Percentiles rank a stretch among this genome's conserved stretches.
These are phyloP conservation scores for Kalmanozyma brasiliensis DNA, from an alignment of 1,284 basidiomycete genomes.

Conservation along the genomic window DNA sequence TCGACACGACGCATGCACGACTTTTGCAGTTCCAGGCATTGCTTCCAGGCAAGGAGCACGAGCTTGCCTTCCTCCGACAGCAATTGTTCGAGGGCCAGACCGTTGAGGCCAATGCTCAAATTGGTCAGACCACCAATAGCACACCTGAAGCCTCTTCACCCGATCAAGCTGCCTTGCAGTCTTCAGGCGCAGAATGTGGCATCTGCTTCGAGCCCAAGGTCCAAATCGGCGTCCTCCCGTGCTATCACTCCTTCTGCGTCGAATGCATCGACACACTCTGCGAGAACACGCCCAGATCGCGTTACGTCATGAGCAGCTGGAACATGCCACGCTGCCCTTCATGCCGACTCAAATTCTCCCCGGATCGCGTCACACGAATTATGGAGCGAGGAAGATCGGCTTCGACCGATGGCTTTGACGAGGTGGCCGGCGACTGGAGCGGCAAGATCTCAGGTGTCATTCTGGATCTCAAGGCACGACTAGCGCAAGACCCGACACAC, in stretches of 20 bases:
- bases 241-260: constrained; percentile 53
- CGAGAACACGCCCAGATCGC: constrained; percentile 10
- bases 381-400: constrained; percentile 31
- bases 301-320: not conserved
- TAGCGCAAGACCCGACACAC: constrained; percentile 31
- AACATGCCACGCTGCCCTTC: constrained; percentile 22
- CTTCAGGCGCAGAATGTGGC: constrained; percentile 27
- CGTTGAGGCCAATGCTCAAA: constrained; percentile 81
- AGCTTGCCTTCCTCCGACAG: constrained; percentile 37
- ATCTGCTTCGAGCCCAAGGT: constrained; percentile 44
- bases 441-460: constrained; percentile 56
- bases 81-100: constrained; percentile 24
- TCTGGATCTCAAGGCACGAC: constrained; percentile 27
- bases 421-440: constrained; percentile 46
- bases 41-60: constrained; percentile 40
- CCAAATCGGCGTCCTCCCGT: constrained; percentile 47
- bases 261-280: constrained; percentile 44
- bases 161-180: not conserved
- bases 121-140: constrained; percentile 82
- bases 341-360: constrained; percentile 35
- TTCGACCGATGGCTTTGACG: constrained; percentile 9
- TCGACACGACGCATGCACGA: constrained; percentile 24
- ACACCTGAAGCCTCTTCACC: constrained; percentile 73
- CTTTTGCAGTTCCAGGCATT: constrained; percentile 4
- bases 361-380: constrained; percentile 34